Evolutionary conservation across 148 eudicot genomes (phyloP).

Genomic region (Mesembryanthemum crystallinum): DNA sequence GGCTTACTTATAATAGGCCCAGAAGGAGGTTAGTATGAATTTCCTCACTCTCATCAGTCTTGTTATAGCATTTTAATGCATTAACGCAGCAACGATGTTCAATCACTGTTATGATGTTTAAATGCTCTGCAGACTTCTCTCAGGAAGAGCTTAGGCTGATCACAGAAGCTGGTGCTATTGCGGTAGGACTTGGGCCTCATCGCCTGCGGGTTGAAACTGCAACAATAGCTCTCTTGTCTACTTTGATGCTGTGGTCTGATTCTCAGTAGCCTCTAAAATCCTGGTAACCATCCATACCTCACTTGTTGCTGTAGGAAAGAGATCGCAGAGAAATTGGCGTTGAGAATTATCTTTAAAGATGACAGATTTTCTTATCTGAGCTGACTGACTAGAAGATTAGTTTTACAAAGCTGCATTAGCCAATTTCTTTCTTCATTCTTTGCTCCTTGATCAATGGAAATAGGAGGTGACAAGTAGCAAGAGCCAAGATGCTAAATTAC

Average conservation of each 20-base stretch:
- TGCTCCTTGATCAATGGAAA: neutral
- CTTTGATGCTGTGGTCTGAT: slow-evolving; percentile 89
- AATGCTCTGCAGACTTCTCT: slow-evolving; percentile 62
- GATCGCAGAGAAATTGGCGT: neutral
- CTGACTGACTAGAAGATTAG: neutral
- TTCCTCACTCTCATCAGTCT: neutral
- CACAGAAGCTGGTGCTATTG: slow-evolving; percentile 64
- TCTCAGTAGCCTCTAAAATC: slow-evolving; percentile 31
- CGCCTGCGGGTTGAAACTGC: slow-evolving; percentile 95
- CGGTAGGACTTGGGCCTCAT: slow-evolving; percentile 86
- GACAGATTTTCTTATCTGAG: neutral
- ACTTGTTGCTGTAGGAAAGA: neutral
- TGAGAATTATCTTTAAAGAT: neutral
- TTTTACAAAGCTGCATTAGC: neutral
- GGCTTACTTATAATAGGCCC: slow-evolving; percentile 89
- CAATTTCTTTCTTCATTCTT: neutral
- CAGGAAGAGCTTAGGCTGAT: slow-evolving; percentile 59
- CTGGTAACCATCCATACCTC: slow-evolving; percentile 2
- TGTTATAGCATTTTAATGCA: neutral
- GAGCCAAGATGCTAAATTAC: neutral
- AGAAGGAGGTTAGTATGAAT: slow-evolving; percentile 80
- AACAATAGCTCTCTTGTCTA: slow-evolving; percentile 72
- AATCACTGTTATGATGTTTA: neutral
- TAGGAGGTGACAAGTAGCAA: neutral
- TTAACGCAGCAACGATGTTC: neutral